Base-by-base conservation (phyloP, 306 rosid species). In the Vigna angularis region DNA sequence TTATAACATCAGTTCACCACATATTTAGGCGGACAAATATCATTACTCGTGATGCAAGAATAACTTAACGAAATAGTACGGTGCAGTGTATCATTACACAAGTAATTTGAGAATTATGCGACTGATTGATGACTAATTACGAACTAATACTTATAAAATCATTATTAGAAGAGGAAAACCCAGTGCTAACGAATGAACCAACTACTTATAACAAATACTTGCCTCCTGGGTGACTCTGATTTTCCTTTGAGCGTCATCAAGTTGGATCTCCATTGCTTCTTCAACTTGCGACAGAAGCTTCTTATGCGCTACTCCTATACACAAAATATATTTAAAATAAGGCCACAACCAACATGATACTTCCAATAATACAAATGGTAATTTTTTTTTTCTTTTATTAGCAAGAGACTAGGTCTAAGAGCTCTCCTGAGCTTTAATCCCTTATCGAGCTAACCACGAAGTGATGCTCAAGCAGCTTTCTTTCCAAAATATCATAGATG, bases 211-310 rank as follows among this genome's bases (percentile, higher is more conserved):
- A 69, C 53, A 22, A 57, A 76, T 61, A 78, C 93, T 81, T 90
- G 85, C 99, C 99, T 90, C 87, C 7, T 88, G 92, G 51, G 91
- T 84, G 51, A 85, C 83, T 66, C 82, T 76, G 80, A 95, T 86
- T 88, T 83, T 93, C 78, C 80, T 87, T 74, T 95, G 85, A 77
- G 98, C 93, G 66, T 91, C 94, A 30, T 75, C 83, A 74, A 95
- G 87, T 85, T 86, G 88, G 81, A 79, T 69, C 75, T 86, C 91
- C 77, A 87, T 80, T 75, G 85, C 84, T 85, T 80, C 90, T 88
- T 95, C 97, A 87, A 84, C 90, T 88, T 91, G 94, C 75, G 85
- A 59, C 28, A 95, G 83, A 84, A 87, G 91, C 88, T 90, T 93
- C 53, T 85, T 81, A 52, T 95, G 91, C 66, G 89, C 88, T 80